Percentiles rank a stretch among this genome's conserved stretches.
phyloP scores from a whole-genome alignment of 495 filamentous ascomycete genomes.

The Endocarpon pusillum region DNA sequence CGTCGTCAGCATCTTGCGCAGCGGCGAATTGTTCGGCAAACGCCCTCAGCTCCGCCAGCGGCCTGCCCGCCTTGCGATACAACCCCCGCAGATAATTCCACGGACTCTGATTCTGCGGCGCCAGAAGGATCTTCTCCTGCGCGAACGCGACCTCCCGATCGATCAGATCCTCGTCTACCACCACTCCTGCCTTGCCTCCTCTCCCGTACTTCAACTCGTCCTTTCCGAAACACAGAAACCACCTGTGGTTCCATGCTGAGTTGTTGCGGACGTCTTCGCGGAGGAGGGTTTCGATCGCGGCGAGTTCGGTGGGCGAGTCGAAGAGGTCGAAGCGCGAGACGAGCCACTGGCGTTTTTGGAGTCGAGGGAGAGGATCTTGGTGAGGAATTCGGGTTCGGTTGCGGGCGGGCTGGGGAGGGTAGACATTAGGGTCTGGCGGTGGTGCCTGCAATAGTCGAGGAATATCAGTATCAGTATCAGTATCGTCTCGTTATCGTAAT shows the following conservation, averaged over 20 bases:
- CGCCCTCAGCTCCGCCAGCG: slow-evolving; percentile 37
- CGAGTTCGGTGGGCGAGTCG: slow-evolving; percentile 45
- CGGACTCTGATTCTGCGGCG: slow-evolving; percentile 83
- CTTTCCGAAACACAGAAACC: slow-evolving; percentile 70
- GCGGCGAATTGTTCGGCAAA: slow-evolving; percentile 53
- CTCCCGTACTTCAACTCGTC: slow-evolving; percentile 19
- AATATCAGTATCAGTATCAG: too few species aligned
- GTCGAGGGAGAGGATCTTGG: slow-evolving; percentile 65
- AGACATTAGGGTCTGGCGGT: slow-evolving; percentile 66
- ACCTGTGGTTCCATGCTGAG: slow-evolving; percentile 92
- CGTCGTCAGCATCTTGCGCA: slow-evolving; percentile 23
- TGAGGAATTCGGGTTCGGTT: slow-evolving; percentile 58
- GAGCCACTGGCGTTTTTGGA: slow-evolving; percentile 91
- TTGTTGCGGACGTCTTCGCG: slow-evolving; percentile 78
- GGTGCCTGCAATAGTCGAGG: slow-evolving; percentile 40
- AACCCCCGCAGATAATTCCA: slow-evolving; percentile 85
- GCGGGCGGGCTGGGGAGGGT: slow-evolving; percentile 38
- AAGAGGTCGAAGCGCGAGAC: slow-evolving; percentile 67
- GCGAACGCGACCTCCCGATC: slow-evolving; percentile 62
- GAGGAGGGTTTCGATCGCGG: slow-evolving; percentile 51
- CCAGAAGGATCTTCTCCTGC: slow-evolving; percentile 48
- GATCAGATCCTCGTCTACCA: slow-evolving; percentile 42
- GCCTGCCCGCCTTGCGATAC: slow-evolving; percentile 41
- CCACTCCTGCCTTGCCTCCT: slow-evolving; percentile 24
- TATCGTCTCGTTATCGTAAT: too few species aligned